Evolutionary conservation across 164 flowering plant genomes (phyloP), one percentile per base, ranked within the genome.

Genomic region (Warburgia ugandensis): DNA sequence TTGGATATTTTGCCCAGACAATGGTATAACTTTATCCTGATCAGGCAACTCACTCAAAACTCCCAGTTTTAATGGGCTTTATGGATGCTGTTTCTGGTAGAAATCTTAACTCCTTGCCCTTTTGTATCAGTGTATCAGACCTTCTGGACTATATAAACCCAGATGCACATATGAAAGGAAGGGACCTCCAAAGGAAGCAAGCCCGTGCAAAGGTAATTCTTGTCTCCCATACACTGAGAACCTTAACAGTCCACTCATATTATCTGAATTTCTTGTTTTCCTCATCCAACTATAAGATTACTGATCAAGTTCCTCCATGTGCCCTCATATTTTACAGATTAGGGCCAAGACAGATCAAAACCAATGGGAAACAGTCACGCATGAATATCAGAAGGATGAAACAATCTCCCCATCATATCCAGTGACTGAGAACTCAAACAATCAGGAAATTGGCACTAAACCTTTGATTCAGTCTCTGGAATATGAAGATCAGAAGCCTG

Each of bases 121-220:
- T 58, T 50, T 66, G 49, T 38, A 63, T 56, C 77, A 89, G 95
- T 70, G 97, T 86, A 27, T 86, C 95, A 31, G 97, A 90, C 58
- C 81, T 86, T 33, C 72, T 86, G 73, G 94, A 90, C 68, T 90
- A 77, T 37, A 90, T 90, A 66, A 62, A 86, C 36, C 97, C 95
- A 23, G 86, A 86, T 62, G 71, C 82, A 48, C 94, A 83, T 57
- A 55, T 71, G 45, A 85, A 83, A 68, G 84, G 77, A 48, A 80
- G 84, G 71, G 95, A 86, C 8, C 74, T 73, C 50, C 92, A 83
- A 65, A 89, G 59, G 81, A 86, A 80, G 65, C 80, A 71, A 66
- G 88, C 95, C 66, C 95, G 86, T 61, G 78, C 80, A 38, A 86
- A 84, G 97, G 95, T 86, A 23, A 17, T 20, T 6, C 16, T 43